Percentiles rank a stretch among this genome's conserved stretches.
phyloP scores from a whole-genome alignment of 1,139 yeast genomes.

The Taiozyma onychis region DNA sequence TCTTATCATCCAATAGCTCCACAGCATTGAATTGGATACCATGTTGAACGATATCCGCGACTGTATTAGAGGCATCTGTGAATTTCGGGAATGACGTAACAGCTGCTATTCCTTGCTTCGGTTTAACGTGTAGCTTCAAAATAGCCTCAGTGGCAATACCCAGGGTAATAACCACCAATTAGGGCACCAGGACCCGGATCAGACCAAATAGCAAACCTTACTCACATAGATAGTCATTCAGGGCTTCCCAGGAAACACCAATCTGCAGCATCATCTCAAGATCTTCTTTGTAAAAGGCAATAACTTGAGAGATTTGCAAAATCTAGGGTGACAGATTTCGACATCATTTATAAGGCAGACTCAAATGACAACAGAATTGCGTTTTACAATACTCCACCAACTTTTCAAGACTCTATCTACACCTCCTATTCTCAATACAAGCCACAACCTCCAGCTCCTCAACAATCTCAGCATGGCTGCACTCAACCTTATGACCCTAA shows the following conservation, averaged over 20 bases:
- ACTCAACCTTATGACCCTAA: constrained; percentile 17
- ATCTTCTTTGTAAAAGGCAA: constrained; percentile 54
- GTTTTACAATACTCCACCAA: constrained; percentile 20
- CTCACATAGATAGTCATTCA: constrained; percentile 48
- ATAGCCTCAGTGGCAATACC: constrained; percentile 76
- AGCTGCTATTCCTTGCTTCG: constrained; percentile 57
- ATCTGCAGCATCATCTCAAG: constrained; percentile 71
- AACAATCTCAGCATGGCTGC: constrained; percentile 7
- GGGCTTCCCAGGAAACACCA: constrained; percentile 72
- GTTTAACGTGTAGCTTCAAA: constrained; percentile 59
- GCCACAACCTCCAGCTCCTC: not conserved
- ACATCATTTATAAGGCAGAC: constrained; percentile 1
- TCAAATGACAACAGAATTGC: constrained; percentile 5
- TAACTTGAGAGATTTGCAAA: constrained; percentile 51
- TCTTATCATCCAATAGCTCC: constrained; percentile 62
- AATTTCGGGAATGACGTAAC: constrained; percentile 60
- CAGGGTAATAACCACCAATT: constrained; percentile 66
- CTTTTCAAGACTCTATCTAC: not conserved
- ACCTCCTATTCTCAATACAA: constrained; percentile 1
- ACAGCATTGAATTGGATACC: constrained; percentile 68
- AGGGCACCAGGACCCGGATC: constrained; percentile 84
- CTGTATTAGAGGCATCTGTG: constrained; percentile 60
- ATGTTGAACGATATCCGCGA: constrained; percentile 48
- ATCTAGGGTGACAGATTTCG: constrained; percentile 45
- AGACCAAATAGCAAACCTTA: constrained; percentile 55